Conservation (phyloP, 257 asterid species). For the Nemophila menziesii region DNA sequence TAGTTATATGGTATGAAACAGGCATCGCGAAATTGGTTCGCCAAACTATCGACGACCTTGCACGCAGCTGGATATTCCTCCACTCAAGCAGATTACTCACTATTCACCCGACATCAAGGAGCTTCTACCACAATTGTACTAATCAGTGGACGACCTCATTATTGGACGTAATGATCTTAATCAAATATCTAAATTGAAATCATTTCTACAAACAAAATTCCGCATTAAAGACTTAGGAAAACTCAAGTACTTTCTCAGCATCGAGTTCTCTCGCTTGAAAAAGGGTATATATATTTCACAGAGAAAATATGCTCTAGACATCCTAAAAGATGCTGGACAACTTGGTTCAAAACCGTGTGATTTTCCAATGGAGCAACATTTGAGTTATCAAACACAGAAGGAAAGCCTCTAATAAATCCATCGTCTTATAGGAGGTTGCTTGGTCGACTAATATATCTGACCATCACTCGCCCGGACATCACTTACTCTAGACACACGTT, state of each 20-base stretch:
- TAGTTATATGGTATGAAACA: not conserved
- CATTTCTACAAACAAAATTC: not conserved
- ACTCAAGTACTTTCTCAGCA: not conserved
- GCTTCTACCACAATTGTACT: not conserved
- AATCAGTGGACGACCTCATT: not conserved
- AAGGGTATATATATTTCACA: too few relatives aligned
- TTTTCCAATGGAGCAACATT: too few relatives aligned
- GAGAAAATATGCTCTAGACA: too few relatives aligned
- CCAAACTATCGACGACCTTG: not conserved
- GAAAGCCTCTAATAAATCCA: too few relatives aligned
- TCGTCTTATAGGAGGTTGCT: too few relatives aligned
- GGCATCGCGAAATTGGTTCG: not conserved
- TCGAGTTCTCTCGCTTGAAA: not conserved
- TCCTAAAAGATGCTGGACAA: too few relatives aligned
- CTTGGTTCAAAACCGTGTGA: too few relatives aligned
- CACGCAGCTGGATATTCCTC: not conserved
- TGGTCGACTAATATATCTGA: too few relatives aligned
- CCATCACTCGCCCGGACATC: too few relatives aligned
- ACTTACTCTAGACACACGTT: too few relatives aligned
- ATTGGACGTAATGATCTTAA: not conserved
- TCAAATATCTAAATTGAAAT: not conserved
- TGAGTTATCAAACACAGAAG: too few relatives aligned
- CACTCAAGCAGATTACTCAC: not conserved
- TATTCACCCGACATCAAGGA: not conserved
- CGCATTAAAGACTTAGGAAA: not conserved